Conservation (phyloP, 495 filamentous ascomycete genomes). For the Halenospora varia region DNA sequence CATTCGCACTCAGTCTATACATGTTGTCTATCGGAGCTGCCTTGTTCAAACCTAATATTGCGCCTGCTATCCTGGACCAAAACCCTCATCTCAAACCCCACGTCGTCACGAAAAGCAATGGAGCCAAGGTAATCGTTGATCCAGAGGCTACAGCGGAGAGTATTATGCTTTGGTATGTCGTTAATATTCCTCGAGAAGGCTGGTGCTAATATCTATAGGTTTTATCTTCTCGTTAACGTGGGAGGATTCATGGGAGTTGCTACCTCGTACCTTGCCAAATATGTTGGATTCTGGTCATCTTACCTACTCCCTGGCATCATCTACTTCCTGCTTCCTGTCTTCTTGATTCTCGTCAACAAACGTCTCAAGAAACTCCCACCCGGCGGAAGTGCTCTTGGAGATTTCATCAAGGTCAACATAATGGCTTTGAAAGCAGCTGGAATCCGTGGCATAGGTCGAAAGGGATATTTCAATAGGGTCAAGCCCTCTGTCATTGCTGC, state of each 20-base stretch:
- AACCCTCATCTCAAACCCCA: conserved; percentile 49
- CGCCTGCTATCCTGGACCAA: conserved; percentile 71
- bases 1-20: conserved; percentile 52
- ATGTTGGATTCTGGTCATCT: conserved; percentile 66
- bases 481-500: conserved; percentile 50
- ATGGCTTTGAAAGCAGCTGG: conserved; percentile 49
- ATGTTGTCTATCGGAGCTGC: conserved; percentile 56
- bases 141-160: conserved; percentile 70
- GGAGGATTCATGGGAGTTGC: conserved; percentile 58
- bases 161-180: conserved; percentile 43
- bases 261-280: conserved; percentile 38
- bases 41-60: conserved; percentile 64
- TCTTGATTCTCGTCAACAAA: conserved; percentile 46
- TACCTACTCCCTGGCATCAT: conserved; percentile 63
- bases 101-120: conserved; percentile 59
- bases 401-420: conserved; percentile 47
- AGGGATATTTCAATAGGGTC: conserved; percentile 55
- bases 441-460: conserved; percentile 43
- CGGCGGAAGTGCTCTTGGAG: conserved; percentile 47
- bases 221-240: conserved; percentile 75
- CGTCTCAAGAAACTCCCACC: conserved; percentile 45
- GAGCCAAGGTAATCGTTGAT: conserved; percentile 73
- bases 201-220: conserved; percentile 38
- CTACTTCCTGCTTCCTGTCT: conserved; percentile 50
- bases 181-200: neutral